Evolutionary conservation across 2,329 filamentous ascomycete species (phyloP), one percentile per base, ranked within the genome.

Genomic region (Cercospora sp.): DNA sequence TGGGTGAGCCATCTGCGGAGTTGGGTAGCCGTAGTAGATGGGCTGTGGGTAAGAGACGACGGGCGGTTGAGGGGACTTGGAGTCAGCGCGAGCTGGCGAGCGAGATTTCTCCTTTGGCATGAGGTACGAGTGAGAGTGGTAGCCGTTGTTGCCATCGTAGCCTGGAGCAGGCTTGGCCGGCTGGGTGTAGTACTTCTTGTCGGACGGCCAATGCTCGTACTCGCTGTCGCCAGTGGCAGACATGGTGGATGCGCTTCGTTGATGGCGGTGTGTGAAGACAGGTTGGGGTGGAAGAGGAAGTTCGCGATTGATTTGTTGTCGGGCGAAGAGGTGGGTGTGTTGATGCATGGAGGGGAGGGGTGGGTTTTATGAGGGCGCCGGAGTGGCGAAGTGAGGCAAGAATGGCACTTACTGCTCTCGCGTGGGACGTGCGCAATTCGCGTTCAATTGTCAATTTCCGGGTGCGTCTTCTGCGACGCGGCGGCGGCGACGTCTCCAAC

Each of bases 181-280:
- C 26, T 65, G 48, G 28, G 65, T 63, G 64, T 51, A 69, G 59
- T 68, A 60, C 36, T 63, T 65, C 65, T 67, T 68, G 72, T 74
- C 74, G 55, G 74, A 72, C 3, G 73, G 73, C 75, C 75, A 78
- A 66, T 78, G 75, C 68, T 77, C 73, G 70, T 75, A 73, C 57
- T 75, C 74, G 53, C 72, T 67, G 69, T 72, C 71, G 64, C 61
- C 65, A 30, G 60, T 30, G 60, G 53, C 63, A 60, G 68, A 66
- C 62, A 57, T 68, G 42, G 30, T 62, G 53, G 23, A 48, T 9
- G 36, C 20, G 23, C 26, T 65, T 20, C 64, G 48, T 30, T 36
- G 64, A 36, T 23, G 48, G 28, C 42, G 57, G 20, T 60, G 33
- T 12, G 23, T 60, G 63, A 61, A 45, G 48, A 64, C 12, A 57